phyloP scores from a whole-genome alignment of 2,329 filamentous ascomycete genomes.

The Juglanconis oblonga region DNA sequence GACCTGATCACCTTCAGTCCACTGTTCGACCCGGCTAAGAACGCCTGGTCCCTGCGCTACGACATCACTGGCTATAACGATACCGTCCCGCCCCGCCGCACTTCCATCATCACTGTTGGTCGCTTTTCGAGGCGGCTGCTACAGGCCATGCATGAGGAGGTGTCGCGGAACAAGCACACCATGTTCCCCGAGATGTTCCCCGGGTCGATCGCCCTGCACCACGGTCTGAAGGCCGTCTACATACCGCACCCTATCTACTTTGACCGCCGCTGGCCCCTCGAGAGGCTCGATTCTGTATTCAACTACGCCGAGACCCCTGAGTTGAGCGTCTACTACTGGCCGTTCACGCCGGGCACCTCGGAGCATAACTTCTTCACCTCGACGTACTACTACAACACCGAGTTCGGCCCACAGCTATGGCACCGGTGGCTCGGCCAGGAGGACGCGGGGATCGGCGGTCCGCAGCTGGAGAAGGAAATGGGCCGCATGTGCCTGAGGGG shows the following conservation, averaged over 20 bases:
- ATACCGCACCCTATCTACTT: constrained; percentile 78
- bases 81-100: constrained; percentile 63
- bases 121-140: constrained; percentile 71
- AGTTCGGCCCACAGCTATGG: constrained; percentile 55
- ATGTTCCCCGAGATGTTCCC: constrained; percentile 80
- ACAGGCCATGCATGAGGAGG: constrained; percentile 75
- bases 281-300: constrained; percentile 55
- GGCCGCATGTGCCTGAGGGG: constrained; percentile 62
- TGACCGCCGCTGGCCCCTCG: constrained; percentile 66
- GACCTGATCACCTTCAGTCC: constrained; percentile 72
- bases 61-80: constrained; percentile 66
- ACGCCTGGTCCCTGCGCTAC: constrained; percentile 68
- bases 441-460: constrained; percentile 53
- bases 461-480: constrained; percentile 31
- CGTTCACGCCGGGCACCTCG: constrained; percentile 45
- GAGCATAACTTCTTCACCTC: constrained; percentile 55
- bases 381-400: constrained; percentile 61
- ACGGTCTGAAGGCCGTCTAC: constrained; percentile 76
- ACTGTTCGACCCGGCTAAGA: constrained; percentile 71
- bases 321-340: constrained; percentile 36
- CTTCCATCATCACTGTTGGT: constrained; percentile 75
- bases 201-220: constrained; percentile 68
- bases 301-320: constrained; percentile 56
- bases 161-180: constrained; percentile 66
- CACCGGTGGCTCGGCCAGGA: constrained; percentile 63